Evolutionary conservation across 768 basidiomycete genomes (phyloP), one percentile per base, ranked within the genome.

Genomic region (Collybia sp.): DNA sequence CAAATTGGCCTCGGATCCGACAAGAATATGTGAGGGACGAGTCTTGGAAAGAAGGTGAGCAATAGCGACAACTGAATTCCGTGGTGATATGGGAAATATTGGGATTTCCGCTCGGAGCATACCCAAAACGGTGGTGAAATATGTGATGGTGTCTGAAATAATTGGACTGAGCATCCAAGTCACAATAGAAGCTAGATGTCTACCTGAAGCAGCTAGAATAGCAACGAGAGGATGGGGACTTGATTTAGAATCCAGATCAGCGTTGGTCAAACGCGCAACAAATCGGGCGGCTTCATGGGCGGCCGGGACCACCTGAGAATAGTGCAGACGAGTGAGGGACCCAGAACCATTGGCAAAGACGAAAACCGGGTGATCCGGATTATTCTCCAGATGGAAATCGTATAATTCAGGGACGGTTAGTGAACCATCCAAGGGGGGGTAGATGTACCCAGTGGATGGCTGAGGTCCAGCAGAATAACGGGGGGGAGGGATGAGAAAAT

Each of bases 51-150:
- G 53, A 11, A 78, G 60, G 48, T 76, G 67, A 1, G 71, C 70
- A 25, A 72, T 64, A 4, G 73, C 74, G 5, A 70, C 55, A 0
- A 72, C 58, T 0, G 72, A 73, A 53, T 74, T 77, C 53, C 70
- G 61, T 2, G 66, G 61, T 6, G 67, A 71, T 10, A 69, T 52
- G 13, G 69, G 59, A 41, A 69, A 64, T 2, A 58, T 52, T 15
- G 55, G 50, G 42, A 63, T 62, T 31, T 69, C 71, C 12, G 71
- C 66, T 5, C 67, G 55, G 0, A 69, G 41, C 38, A 71, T 58
- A 9, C 65, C 65, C 12, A 64, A 49, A 33, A 60, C 42, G 12
- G 55, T 34, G 3, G 58, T 64, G 36, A 67, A 65, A 38, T 67
- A 57, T 9, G 64, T 50, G 30, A 70, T 50, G 0, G 63, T 60